phyloP scores from a whole-genome alignment of 768 basidiomycete species.

The Boletus coccyginus region DNA sequence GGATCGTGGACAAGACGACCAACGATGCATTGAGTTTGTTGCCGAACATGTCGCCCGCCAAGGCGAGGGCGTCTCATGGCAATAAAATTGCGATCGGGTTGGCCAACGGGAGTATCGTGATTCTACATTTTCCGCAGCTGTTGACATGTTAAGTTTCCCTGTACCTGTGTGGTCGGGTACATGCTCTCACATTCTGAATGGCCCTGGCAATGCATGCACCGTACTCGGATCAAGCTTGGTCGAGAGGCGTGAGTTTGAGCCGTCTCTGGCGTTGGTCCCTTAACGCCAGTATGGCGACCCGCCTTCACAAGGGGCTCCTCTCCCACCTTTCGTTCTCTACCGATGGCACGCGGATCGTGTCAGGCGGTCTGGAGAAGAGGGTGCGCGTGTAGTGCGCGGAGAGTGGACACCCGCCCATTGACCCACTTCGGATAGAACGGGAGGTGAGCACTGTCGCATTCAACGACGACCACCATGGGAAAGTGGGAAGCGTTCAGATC shows the following conservation, averaged over 20 bases:
- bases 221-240: not conserved
- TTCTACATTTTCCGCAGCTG: constrained; percentile 22
- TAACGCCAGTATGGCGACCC: not conserved
- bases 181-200: too few species aligned
- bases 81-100: constrained; percentile 26
- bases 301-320: constrained; percentile 29
- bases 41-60: constrained; percentile 31
- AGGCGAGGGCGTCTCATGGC: constrained; percentile 19
- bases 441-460: constrained; percentile 23
- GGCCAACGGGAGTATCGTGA: constrained; percentile 29
- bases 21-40: constrained; percentile 15
- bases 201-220: not conserved
- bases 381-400: constrained; percentile 30
- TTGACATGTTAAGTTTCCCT: not conserved
- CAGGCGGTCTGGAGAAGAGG: constrained; percentile 28
- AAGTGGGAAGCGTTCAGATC: constrained; percentile 7
- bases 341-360: constrained; percentile 28
- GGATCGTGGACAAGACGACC: constrained; percentile 25
- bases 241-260: too few species aligned
- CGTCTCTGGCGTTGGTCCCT: not conserved
- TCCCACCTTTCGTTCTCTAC: constrained; percentile 25
- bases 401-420: constrained; percentile 16
- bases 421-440: constrained; percentile 21
- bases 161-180: not conserved
- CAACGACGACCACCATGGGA: constrained; percentile 7